Base-by-base conservation (phyloP, 140 eudicot species). In the Oenanthe javanica region DNA sequence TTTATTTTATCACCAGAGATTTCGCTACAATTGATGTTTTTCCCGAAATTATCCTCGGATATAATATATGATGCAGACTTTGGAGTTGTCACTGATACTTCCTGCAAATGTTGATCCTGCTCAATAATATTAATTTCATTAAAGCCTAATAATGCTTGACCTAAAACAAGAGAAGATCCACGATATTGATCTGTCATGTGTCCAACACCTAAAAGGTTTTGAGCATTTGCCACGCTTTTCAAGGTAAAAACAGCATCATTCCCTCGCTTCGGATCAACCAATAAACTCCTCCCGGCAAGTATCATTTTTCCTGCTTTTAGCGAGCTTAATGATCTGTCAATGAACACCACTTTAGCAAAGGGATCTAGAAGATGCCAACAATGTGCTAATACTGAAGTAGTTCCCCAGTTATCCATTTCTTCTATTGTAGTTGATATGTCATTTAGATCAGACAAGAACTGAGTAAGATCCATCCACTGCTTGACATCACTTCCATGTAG, bases 291-390 rank as follows among this genome's bases (percentile, higher is more conserved):
- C 78, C 77, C 84, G 66, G 82, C 89, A 78, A 77, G 85, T 25
- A 89, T 89, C 49, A 83, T 79, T 63, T 87, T 89, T 72, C 99
- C 99, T 77, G 83, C 87, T 88, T 82, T 92, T 40, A 95, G 87
- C 49, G 61, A 77, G 38, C 87, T 75, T 74, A 88, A 64, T 49
- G 85, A 83, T 81, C 88, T 89, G 78, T 92, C 93, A 67, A 95
- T 85, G 80, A 95, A 91, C 77, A 95, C 93, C 59, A 88, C 82
- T 69, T 80, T 89, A 10, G 96, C 99, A 82, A 95, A 95, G 36
- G 99, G 99, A 89, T 95, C 94, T 64, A 95, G 89, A 83, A 95
- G 88, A 84, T 85, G 84, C 97, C 99, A 95, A 64, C 84, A 80
- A 82, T 77, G 88, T 80, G 92, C 96, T 86, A 95, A 84, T 25